Percentiles rank a stretch among this genome's conserved stretches.
Conservation (phyloP, 148 eudicot species). For the Polygonum maritimum region DNA sequence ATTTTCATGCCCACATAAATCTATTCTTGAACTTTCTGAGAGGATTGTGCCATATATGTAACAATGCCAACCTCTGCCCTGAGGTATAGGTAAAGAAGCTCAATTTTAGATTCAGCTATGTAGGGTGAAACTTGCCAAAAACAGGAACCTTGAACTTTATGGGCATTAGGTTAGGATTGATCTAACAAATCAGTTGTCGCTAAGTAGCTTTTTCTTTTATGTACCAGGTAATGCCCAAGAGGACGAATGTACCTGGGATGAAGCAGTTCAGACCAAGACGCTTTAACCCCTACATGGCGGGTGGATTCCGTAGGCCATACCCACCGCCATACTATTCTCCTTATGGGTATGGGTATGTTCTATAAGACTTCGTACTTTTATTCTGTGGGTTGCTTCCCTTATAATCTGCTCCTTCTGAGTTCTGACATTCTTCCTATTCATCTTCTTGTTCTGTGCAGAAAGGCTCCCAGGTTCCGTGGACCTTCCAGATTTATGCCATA, state of each 20-base stretch:
- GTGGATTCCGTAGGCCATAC: not conserved
- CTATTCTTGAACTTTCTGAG: not conserved
- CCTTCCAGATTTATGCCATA: slow-evolving; percentile 11
- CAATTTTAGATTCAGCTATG: no score
- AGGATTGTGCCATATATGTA: not conserved
- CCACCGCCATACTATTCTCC: slow-evolving; percentile 10
- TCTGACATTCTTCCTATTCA: not conserved
- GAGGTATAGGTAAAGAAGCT: no score
- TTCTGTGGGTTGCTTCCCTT: not conserved
- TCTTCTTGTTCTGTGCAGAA: slow-evolving; percentile 6
- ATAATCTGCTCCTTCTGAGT: not conserved
- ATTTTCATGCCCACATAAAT: not conserved
- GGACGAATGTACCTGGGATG: slow-evolving; percentile 76
- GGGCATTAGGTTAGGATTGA: no score
- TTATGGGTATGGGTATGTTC: slow-evolving; percentile 12
- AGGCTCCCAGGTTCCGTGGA: slow-evolving; percentile 6
- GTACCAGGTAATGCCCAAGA: slow-evolving; percentile 53
- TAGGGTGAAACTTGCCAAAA: no score
- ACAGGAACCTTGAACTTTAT: no score
- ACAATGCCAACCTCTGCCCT: not conserved
- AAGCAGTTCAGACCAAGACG: slow-evolving; percentile 37
- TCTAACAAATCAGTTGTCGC: not conserved
- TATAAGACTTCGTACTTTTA: not conserved
- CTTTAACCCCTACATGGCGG: slow-evolving; percentile 12
- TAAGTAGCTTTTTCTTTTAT: not conserved